Evolutionary conservation across 306 rosid species (phyloP).

Genomic region (Sechiopsis laciniata): DNA sequence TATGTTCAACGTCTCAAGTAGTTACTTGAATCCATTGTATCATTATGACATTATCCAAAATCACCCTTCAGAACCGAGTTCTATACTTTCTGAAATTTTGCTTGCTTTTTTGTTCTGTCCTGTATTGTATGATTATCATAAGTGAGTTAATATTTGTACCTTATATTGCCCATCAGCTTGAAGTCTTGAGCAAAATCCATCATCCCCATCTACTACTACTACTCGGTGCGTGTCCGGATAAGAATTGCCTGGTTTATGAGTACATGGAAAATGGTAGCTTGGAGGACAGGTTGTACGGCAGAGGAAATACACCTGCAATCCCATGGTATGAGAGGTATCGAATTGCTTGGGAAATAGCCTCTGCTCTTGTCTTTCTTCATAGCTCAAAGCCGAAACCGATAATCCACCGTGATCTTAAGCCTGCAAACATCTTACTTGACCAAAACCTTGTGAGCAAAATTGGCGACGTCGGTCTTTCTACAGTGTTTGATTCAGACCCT

Average conservation of each 20-base stretch:
- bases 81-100: not conserved
- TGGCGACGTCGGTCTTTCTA: conserved; percentile 88
- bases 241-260: conserved; percentile 78
- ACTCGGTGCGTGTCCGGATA: conserved; percentile 82
- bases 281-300: conserved; percentile 66
- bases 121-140: not conserved
- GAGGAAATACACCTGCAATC: conserved; percentile 50
- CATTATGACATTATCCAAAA: conserved; percentile 4
- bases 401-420: conserved; percentile 91
- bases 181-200: conserved; percentile 70
- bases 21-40: not conserved
- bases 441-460: conserved; percentile 78
- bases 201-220: conserved; percentile 97
- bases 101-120: not conserved
- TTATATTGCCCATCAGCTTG: conserved; percentile 51
- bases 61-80: not conserved
- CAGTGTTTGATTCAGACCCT: conserved; percentile 52
- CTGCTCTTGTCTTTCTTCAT: conserved; percentile 85
- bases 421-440: conserved; percentile 88
- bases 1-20: not conserved
- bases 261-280: conserved; percentile 90
- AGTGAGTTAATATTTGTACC: not conserved
- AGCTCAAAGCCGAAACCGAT: conserved; percentile 79
- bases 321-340: conserved; percentile 89
- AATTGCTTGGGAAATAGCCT: conserved; percentile 95